Conservation (phyloP, 768 basidiomycete genomes). For the Suillus subluteus region DNA sequence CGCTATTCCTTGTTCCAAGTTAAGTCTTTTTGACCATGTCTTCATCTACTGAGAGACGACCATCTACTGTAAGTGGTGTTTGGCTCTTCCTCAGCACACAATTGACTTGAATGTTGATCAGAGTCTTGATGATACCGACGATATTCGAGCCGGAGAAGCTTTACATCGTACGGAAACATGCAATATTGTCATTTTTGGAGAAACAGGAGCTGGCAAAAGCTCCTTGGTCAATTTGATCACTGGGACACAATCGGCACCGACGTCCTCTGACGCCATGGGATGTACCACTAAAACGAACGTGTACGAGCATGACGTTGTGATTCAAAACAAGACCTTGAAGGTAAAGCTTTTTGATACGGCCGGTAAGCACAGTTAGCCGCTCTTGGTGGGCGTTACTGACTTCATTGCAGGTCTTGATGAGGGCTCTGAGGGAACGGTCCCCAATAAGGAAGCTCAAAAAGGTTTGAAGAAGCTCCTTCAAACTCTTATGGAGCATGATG, state of each 20-base stretch:
- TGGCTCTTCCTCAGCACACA: background rate
- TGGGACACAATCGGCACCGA: conserved; percentile 34
- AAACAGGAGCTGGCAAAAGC: conserved; percentile 37
- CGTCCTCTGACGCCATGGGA: conserved; percentile 24
- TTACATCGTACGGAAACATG: background rate
- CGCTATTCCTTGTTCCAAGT: background rate
- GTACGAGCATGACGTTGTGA: background rate
- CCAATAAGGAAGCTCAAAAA: conserved; percentile 11
- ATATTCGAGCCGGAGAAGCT: background rate
- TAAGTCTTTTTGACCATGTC: background rate
- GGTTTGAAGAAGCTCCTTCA: conserved; percentile 16
- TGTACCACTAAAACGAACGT: conserved; percentile 18
- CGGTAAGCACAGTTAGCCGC: background rate
- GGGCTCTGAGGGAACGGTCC: conserved; percentile 10
- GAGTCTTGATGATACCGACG: background rate
- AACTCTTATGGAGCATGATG: conserved; percentile 10
- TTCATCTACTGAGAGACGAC: background rate
- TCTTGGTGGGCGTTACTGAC: conserved; percentile 22
- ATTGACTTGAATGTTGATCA: background rate
- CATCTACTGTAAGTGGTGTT: background rate
- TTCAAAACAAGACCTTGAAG: conserved; percentile 14
- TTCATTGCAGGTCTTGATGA: conserved; percentile 20
- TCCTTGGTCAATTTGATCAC: conserved; percentile 36
- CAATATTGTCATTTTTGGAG: conserved; percentile 37
- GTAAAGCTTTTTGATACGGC: conserved; percentile 18